Evolutionary conservation across 495 filamentous ascomycete genomes (phyloP).

Genomic region (Aspergillus leporis): DNA sequence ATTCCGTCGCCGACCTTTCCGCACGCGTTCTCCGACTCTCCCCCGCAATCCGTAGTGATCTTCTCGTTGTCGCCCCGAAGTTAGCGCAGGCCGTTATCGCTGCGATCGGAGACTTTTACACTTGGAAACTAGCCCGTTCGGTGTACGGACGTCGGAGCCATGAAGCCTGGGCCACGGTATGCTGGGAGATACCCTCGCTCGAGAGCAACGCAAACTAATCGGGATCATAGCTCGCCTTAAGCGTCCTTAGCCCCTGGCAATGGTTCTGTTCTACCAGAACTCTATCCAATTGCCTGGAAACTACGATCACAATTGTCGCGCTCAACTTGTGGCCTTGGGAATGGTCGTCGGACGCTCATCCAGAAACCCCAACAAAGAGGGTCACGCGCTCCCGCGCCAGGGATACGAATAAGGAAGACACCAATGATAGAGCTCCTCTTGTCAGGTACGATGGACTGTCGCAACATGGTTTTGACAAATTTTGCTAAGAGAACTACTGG

Average conservation of each 20-base stretch:
- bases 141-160: slow-evolving; percentile 68
- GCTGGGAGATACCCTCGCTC: slow-evolving; percentile 20
- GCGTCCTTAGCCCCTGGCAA: slow-evolving; percentile 86
- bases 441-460: slow-evolving; percentile 12
- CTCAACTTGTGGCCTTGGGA: slow-evolving; percentile 88
- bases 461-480: not conserved
- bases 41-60: slow-evolving; percentile 52
- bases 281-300: slow-evolving; percentile 92
- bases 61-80: slow-evolving; percentile 73
- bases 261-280: slow-evolving; percentile 95
- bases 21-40: slow-evolving; percentile 51
- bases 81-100: slow-evolving; percentile 75
- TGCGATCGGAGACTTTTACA: slow-evolving; percentile 81
- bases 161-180: slow-evolving; percentile 68
- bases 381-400: not conserved
- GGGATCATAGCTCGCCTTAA: slow-evolving; percentile 54
- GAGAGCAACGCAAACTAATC: slow-evolving; percentile 10
- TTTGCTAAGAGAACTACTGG: slow-evolving; percentile 4
- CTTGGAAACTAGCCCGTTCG: slow-evolving; percentile 76
- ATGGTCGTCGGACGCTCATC: slow-evolving; percentile 38
- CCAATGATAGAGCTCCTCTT: slow-evolving; percentile 15
- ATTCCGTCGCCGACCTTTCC: slow-evolving; percentile 58
- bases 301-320: slow-evolving; percentile 77
- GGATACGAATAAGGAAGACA: not conserved
- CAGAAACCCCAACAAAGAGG: not conserved